Percentiles rank a stretch among this genome's conserved stretches.
Evolutionary conservation across 805 yeast species (phyloP).

Genomic region (Candida tammaniensis): DNA sequence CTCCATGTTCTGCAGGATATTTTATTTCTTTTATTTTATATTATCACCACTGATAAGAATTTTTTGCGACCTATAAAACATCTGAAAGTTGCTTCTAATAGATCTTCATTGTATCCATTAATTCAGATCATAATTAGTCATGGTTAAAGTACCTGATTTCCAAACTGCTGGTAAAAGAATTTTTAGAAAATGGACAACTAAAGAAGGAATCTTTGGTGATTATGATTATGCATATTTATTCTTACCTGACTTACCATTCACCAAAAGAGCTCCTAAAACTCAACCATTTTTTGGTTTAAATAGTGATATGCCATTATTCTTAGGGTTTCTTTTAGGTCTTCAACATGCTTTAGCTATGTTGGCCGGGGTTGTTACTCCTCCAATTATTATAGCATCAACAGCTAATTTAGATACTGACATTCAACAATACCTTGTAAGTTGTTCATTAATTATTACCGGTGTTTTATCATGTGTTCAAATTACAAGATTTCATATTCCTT

Average conservation of each 20-base stretch:
- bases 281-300: constrained; percentile 85
- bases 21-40: too few relatives aligned
- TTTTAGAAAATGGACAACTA: constrained; percentile 57
- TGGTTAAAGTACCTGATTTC: constrained; percentile 3
- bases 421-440: constrained; percentile 35
- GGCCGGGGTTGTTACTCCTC: constrained; percentile 88
- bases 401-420: constrained; percentile 54
- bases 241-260: constrained; percentile 77
- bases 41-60: too few relatives aligned
- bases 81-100: too few relatives aligned
- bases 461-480: constrained; percentile 60
- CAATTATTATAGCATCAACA: constrained; percentile 62
- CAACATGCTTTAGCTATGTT: constrained; percentile 89
- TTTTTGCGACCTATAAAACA: too few relatives aligned
- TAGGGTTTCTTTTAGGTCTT: constrained; percentile 76
- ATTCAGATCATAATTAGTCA: not conserved
- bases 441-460: constrained; percentile 39
- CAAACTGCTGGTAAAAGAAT: constrained; percentile 19
- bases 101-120: too few relatives aligned
- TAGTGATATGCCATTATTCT: constrained; percentile 74
- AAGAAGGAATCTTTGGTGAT: constrained; percentile 82
- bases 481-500: constrained; percentile 72
- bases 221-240: constrained; percentile 79
- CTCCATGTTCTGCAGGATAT: too few relatives aligned
- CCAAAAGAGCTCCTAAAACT: constrained; percentile 40